A percentile compares a stretch with the other conserved stretches of the same genome.
Evolutionary conservation across 148 eudicot species (phyloP).

Genomic region (Amaranthus cruentus): DNA sequence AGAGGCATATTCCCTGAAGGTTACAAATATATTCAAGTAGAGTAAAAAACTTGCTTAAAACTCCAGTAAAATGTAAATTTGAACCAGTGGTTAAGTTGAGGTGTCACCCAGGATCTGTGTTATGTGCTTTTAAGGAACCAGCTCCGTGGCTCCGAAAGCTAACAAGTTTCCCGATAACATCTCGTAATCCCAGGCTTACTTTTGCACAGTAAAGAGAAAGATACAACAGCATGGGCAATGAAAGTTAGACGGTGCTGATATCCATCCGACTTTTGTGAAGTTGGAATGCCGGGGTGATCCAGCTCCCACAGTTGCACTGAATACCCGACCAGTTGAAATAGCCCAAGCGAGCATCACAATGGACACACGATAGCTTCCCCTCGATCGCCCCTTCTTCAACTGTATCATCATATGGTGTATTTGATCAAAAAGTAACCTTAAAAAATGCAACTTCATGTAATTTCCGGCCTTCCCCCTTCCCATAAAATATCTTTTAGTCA

Average conservation of each 20-base stretch:
- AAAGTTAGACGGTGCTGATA: conserved; percentile 44
- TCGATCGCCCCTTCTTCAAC: conserved; percentile 88
- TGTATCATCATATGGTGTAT: conserved; percentile 22
- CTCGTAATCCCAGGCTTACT: background rate
- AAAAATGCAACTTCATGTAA: background rate
- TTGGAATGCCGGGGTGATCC: conserved; percentile 97
- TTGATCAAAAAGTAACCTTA: conserved; percentile 1
- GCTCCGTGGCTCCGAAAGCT: background rate
- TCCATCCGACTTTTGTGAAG: conserved; percentile 80
- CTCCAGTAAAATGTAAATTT: background rate
- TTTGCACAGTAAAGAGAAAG: background rate
- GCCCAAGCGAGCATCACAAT: conserved; percentile 89
- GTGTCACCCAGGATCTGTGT: background rate
- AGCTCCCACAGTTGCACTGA: conserved; percentile 94
- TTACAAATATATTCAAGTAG: background rate
- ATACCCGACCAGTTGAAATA: conserved; percentile 93
- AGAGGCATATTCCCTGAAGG: background rate
- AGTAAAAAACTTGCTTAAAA: background rate
- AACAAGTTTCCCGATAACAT: background rate
- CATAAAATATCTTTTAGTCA: too few species aligned
- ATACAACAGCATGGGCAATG: background rate
- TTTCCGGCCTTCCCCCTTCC: too few species aligned
- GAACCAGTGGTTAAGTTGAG: background rate
- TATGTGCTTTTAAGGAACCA: background rate
- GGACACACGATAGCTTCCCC: conserved; percentile 77